Conservation (phyloP, 768 basidiomycete genomes). For the Psilocybe cubensis region DNA sequence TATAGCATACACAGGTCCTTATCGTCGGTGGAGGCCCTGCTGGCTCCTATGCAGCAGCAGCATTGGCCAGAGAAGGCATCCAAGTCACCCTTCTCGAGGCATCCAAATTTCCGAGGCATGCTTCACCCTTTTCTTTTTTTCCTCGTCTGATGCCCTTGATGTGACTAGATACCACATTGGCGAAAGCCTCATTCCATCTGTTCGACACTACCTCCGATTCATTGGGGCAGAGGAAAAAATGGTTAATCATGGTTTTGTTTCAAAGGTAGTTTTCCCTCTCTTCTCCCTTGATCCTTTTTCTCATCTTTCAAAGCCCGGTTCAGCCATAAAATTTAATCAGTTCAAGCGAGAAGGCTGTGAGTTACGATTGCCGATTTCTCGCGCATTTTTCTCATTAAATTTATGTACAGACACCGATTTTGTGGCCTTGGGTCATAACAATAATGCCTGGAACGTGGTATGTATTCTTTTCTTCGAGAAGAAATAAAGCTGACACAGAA, state of each 20-base stretch:
- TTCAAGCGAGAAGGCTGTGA: constrained; percentile 67
- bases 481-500: neutral
- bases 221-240: constrained; percentile 61
- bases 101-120: constrained; percentile 55
- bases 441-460: constrained; percentile 67
- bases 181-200: constrained; percentile 63
- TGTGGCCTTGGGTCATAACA: constrained; percentile 53
- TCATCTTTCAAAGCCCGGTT: constrained; percentile 49
- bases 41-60: constrained; percentile 59
- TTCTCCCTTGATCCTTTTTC: neutral
- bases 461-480: constrained; percentile 19
- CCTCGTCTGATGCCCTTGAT: neutral
- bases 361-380: constrained; percentile 21
- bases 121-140: constrained; percentile 1
- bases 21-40: constrained; percentile 59
- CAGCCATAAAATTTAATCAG: constrained; percentile 67
- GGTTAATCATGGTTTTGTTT: constrained; percentile 48
- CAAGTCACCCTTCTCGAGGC: constrained; percentile 57
- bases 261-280: constrained; percentile 41
- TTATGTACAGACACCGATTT: constrained; percentile 58
- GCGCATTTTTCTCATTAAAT: neutral
- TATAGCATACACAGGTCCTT: constrained; percentile 46
- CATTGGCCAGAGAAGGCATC: constrained; percentile 58
- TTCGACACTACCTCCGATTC: constrained; percentile 61
- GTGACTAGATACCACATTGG: constrained; percentile 55